A percentile compares a stretch with the other conserved stretches of the same genome.
Evolutionary conservation across 139 green algal genomes (phyloP).

Genomic region (Tetradesmus lagerheimii): DNA sequence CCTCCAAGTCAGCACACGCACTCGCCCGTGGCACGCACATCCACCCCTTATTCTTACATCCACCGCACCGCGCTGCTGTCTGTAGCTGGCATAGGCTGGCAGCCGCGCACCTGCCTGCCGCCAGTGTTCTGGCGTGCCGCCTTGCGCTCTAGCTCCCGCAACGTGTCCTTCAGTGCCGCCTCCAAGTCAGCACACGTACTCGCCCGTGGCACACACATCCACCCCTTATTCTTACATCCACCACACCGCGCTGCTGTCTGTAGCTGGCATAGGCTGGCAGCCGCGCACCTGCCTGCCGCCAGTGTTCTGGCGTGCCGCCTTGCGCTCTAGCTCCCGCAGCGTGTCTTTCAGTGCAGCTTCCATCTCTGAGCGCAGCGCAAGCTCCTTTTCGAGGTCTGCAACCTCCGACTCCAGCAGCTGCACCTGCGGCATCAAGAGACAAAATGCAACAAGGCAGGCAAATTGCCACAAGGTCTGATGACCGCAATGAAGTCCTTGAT

Average conservation of each 20-base stretch:
- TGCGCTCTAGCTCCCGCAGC: slow-evolving; percentile 61
- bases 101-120: not conserved
- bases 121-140: not conserved
- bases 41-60: too few relatives aligned
- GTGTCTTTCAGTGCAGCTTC: slow-evolving; percentile 69
- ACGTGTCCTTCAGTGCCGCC: slow-evolving; percentile 63
- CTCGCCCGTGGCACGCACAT: too few relatives aligned
- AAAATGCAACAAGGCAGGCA: too few relatives aligned
- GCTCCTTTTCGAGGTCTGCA: slow-evolving; percentile 59
- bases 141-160: slow-evolving; percentile 57
- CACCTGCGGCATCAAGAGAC: not conserved
- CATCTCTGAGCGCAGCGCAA: slow-evolving; percentile 66
- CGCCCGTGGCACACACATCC: too few relatives aligned
- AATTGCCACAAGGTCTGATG: too few relatives aligned
- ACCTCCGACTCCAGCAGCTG: slow-evolving; percentile 51
- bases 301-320: slow-evolving; percentile 11
- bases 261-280: not conserved
- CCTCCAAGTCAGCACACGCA: too few relatives aligned
- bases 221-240: too few relatives aligned
- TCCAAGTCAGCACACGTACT: too few relatives aligned
- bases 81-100: too few relatives aligned
- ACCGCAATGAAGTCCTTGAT: too few relatives aligned
- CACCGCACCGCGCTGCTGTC: too few relatives aligned
- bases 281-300: not conserved
- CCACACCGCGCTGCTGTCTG: not conserved